Evolutionary conservation across 305 asterid genomes (phyloP).

Genomic region (Fraxinus albicans): DNA sequence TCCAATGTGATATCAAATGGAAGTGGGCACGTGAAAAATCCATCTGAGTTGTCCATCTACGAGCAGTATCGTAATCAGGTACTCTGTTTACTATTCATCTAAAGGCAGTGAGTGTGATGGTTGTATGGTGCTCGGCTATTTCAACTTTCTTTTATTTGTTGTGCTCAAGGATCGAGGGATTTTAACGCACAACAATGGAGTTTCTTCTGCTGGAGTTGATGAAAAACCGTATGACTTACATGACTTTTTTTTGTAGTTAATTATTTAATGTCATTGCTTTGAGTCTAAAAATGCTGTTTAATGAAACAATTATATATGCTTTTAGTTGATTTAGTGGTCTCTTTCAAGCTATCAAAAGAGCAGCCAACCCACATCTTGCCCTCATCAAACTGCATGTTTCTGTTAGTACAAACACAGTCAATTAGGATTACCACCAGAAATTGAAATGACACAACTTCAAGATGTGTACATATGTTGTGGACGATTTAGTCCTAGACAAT

Average conservation of each 20-base stretch:
- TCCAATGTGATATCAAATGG: constrained; percentile 41
- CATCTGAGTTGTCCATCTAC: constrained; percentile 72
- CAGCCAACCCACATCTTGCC: background rate
- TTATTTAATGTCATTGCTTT: background rate
- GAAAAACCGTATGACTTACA: constrained; percentile 57
- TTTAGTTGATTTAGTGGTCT: background rate
- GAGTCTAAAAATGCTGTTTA: background rate
- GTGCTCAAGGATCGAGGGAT: constrained; percentile 50
- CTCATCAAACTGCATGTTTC: background rate
- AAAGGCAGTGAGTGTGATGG: constrained; percentile 1
- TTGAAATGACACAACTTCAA: background rate
- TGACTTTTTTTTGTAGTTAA: background rate
- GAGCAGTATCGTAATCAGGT: constrained; percentile 78
- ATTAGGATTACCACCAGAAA: background rate
- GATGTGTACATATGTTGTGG: background rate
- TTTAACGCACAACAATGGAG: constrained; percentile 47
- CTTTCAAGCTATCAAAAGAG: background rate
- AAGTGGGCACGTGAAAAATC: constrained; percentile 41
- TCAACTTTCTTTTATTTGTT: constrained; percentile 22
- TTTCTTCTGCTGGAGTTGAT: constrained; percentile 40
- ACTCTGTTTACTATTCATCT: constrained; percentile 13
- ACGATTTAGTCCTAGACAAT: background rate
- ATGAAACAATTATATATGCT: background rate
- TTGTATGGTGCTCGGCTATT: constrained; percentile 16
- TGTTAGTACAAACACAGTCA: background rate